Evolutionary conservation across 2,329 filamentous ascomycete species (phyloP).

Genomic region (Diaporthe citri): DNA sequence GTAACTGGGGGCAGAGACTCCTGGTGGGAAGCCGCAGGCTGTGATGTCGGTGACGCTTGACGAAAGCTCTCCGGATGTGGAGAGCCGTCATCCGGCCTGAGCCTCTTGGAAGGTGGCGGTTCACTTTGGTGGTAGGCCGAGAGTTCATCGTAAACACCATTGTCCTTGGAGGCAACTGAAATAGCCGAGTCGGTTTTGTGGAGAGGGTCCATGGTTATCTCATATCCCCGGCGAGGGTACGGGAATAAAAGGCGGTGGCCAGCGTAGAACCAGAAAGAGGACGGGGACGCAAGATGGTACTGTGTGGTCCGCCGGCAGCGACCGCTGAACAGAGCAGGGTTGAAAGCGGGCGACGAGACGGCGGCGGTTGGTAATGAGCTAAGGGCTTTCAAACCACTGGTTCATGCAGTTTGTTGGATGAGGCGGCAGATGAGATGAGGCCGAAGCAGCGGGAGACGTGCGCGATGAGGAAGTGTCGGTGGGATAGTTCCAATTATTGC

Average conservation of each 20-base stretch:
- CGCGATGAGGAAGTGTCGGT: background rate
- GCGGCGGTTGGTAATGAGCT: background rate
- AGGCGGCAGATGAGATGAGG: background rate
- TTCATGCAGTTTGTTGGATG: background rate
- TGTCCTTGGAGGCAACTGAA: conserved; percentile 38
- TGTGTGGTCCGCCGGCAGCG: background rate
- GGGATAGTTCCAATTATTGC: conserved; percentile 15
- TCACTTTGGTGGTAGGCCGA: conserved; percentile 1
- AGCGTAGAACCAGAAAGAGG: background rate
- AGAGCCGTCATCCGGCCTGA: conserved; percentile 10
- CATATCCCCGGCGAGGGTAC: conserved; percentile 4
- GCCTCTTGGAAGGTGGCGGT: conserved; percentile 6
- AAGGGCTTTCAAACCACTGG: background rate
- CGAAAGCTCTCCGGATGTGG: background rate
- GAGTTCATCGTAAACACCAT: conserved; percentile 17
- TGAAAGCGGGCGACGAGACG: background rate
- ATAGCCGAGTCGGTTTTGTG: conserved; percentile 41
- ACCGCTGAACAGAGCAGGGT: background rate
- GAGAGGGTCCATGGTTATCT: conserved; percentile 37
- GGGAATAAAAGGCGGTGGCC: background rate
- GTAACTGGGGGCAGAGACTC: conserved; percentile 14
- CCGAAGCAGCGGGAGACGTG: background rate
- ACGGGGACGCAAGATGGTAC: background rate
- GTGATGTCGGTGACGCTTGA: background rate
- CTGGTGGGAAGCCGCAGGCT: conserved; percentile 3